Base-by-base conservation (phyloP, 2,329 filamentous ascomycete species). In the Pyricularia pennisetigena region DNA sequence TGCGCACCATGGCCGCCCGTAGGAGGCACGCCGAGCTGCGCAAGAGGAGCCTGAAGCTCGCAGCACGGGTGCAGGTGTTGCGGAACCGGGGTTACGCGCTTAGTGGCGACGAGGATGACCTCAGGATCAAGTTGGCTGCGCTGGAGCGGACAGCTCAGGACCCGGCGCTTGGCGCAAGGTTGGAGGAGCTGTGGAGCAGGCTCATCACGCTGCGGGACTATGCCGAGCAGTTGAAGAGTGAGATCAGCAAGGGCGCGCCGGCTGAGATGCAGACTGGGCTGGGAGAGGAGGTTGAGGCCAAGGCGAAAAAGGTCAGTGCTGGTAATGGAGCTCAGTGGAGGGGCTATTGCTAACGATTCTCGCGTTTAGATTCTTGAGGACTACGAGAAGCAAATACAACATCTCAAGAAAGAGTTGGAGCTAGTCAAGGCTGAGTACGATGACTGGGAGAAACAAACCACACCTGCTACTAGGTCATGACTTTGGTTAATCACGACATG, bases 121-220 rank as follows among this genome's bases (percentile, higher is more conserved):
- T 96, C 64, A 88, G 90, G 77, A 86, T 87, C 72, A 90, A 91
- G 76, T 81, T 96, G 69, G 81, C 88, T 74, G 82, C 81, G 28
- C 80, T 95, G 69, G 90, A 94, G 76, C 86, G 87, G 74, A 82
- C 83, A 66, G 86, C 93, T 30, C 87, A 88, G 71, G 92, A 95
- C 74, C 92, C 92, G 8, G 88, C 88, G 8, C 83, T 94, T 68
- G 86, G 86, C 54, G 91, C 91, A 2, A 82, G 91, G 72, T 89
- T 92, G 75, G 92, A 95, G 78, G 92, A 95, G 80, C 87, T 95
- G 63, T 95, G 92, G 92, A 93, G 91, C 71, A 83, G 92, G 64
- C 86, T 95, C 79, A 89, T 93, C 65, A 86, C 90, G 54, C 81
- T 95, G 65, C 83, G 90, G 71, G 90, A 91, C 70, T 87, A 92